Evolutionary conservation across 2,329 filamentous ascomycete species (phyloP).

Genomic region (Penicillium corylophilum): DNA sequence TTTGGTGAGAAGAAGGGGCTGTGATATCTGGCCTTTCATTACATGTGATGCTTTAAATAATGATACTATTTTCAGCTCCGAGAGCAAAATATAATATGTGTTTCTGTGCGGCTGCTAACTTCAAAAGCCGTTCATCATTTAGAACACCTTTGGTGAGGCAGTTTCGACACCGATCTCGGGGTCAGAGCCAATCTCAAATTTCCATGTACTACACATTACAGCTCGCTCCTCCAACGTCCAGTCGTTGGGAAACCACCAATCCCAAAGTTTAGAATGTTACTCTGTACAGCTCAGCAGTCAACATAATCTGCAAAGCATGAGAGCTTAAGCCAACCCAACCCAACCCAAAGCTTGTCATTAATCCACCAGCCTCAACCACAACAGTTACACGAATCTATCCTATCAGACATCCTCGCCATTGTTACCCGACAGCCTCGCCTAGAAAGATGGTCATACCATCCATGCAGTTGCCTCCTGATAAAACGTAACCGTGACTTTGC

Average conservation of each 20-base stretch:
- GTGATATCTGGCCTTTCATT: not conserved
- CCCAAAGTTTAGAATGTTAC: slow-evolving; percentile 7
- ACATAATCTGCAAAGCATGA: not conserved
- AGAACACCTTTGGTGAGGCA: no score
- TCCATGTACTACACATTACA: not conserved
- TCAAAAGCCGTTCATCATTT: not conserved
- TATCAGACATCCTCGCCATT: not conserved
- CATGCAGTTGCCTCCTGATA: slow-evolving; percentile 4
- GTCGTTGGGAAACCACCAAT: no score
- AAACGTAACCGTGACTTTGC: slow-evolving; percentile 9
- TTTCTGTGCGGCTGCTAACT: not conserved
- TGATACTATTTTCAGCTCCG: not conserved
- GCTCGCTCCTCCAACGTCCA: no score
- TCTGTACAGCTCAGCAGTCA: not conserved
- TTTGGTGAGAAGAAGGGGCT: not conserved
- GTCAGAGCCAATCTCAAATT: no score
- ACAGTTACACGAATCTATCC: slow-evolving; percentile 6
- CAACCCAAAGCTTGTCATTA: not conserved
- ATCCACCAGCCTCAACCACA: not conserved
- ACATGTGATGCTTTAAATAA: not conserved
- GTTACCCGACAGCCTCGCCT: not conserved
- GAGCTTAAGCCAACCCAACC: not conserved
- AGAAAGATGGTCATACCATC: slow-evolving; percentile 8
- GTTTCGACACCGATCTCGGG: not conserved
- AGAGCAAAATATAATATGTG: not conserved